Conservation (phyloP, 2,329 filamentous ascomycete genomes). For the Aschersonia sp. region DNA sequence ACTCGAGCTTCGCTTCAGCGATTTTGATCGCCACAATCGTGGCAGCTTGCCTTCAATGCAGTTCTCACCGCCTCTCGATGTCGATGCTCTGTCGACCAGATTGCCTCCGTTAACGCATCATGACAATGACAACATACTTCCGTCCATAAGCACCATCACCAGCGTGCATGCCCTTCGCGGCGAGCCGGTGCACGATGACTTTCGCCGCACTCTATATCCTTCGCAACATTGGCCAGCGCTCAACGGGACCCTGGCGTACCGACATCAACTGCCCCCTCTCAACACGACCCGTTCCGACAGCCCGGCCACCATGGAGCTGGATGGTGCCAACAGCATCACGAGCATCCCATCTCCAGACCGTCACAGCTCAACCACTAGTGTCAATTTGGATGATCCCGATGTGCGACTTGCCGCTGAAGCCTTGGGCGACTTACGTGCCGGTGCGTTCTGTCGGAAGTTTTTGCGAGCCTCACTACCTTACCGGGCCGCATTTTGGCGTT, state of each 20-base stretch:
- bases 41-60: constrained; percentile 10
- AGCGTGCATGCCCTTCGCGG: constrained; percentile 12
- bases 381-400: constrained; percentile 51
- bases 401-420: constrained; percentile 25
- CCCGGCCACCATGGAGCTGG: constrained; percentile 33
- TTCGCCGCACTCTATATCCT: constrained; percentile 8
- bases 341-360: constrained; percentile 30
- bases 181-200: constrained; percentile 8
- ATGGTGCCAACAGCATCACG: constrained; percentile 22
- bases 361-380: constrained; percentile 27
- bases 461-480: neutral
- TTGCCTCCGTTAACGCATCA: constrained; percentile 11
- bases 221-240: constrained; percentile 9
- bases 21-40: neutral
- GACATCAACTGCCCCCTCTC: constrained; percentile 26
- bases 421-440: neutral
- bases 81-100: constrained; percentile 14
- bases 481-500: neutral
- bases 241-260: neutral
- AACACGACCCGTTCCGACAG: constrained; percentile 24
- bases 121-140: constrained; percentile 17
- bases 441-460: neutral
- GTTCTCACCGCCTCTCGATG: constrained; percentile 8
- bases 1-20: neutral
- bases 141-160: constrained; percentile 21